Base-by-base conservation (phyloP, 257 asterid genomes). In the Euphrasia confusa region DNA sequence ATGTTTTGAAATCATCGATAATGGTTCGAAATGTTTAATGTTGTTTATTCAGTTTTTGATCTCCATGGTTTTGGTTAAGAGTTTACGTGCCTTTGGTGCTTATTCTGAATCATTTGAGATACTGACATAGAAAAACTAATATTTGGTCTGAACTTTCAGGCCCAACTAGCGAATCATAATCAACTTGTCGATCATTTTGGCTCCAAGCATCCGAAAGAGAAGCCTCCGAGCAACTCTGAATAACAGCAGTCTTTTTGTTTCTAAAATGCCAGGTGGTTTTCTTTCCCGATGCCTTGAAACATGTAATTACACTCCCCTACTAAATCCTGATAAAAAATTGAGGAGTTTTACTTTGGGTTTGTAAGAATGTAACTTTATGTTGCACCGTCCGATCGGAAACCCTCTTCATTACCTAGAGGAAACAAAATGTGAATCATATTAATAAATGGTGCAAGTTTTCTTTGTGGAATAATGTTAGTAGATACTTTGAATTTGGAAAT, bases 161-260 rank as follows among this genome's bases (percentile, higher is more conserved):
- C 62, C 64, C 95, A 84, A 76, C 81, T 90, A 55, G 98, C 98
- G 54, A 91, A 91, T 64, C 81, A 86, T 13, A 92, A 92, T 56
- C 98, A 92, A 76, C 93, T 89, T 21, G 66, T 74, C 3, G 97
- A 89, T 79, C 98, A 92, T 72, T 92, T 84, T 39, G 79, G 80
- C 65, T 92, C 98, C 48, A 92, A 92, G 80, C 96, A 89, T 75
- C 97, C 98, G 7, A 92, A 92, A 74, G 98, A 92, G 72, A 78
- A 75, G 71, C 83, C 95, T 56, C 95, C 93, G 57, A 81, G 89
- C 77, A 81, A 75, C 80, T 92, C 95, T 1, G 86, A 68, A 66
- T 85, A 84, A 78, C 75, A 84, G 78, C 74, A 44, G 56, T 66
- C 49, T 47, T 5, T 59, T 8, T 45, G 60, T 60, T 24, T 66